Base-by-base conservation (phyloP, 2,329 filamentous ascomycete species). In the Ophiobolus disseminans region DNA sequence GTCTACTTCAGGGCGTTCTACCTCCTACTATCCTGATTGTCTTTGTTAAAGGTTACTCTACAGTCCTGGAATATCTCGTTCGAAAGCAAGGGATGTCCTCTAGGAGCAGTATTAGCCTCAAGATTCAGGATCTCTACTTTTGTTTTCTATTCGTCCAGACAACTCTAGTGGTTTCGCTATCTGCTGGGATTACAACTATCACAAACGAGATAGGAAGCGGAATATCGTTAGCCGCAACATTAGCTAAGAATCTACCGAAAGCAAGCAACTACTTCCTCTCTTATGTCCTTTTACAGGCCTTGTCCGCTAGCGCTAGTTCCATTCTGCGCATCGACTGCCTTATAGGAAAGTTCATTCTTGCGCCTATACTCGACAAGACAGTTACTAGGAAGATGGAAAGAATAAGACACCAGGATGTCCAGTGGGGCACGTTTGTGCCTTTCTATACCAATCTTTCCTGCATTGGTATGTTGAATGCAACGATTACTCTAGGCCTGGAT, bases 181-280 rank as follows among this genome's bases (percentile, higher is more conserved):
- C 48, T 35, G 35, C 45, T 4, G 45, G 49, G 17, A 25, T 58
- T 40, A 58, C 53, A n/a, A 14, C 43, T 11, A 53, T 58, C 19
- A 10, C 25, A 1, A 51, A 58, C 21, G 14, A 54, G 26, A 39
- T 54, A 10, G 17, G 8, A 25, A 4, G 13, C 6, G 25, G 53
- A 47, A 25, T 28, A 31, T 40, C 39, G 21, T 16, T 55, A 11
- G 35, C 47, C 38, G 31, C 7, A 16, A 58, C 52, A 2, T 37
- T 58, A 13, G 55, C 44, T n/a, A 58, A 56, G n/a, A 58, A 58
- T 7, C 36, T 58, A 14, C 53, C 16, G 21, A 58, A 58, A 48
- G 53, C 20, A 40, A 56, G 53, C n/a, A 58, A 58, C 11, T 58
- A 58, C 48, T 58, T 58, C 21, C 4, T 58, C 10, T 58, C 34